Conservation (phyloP, 75 land plant genomes). For the Larix kaempferi region DNA sequence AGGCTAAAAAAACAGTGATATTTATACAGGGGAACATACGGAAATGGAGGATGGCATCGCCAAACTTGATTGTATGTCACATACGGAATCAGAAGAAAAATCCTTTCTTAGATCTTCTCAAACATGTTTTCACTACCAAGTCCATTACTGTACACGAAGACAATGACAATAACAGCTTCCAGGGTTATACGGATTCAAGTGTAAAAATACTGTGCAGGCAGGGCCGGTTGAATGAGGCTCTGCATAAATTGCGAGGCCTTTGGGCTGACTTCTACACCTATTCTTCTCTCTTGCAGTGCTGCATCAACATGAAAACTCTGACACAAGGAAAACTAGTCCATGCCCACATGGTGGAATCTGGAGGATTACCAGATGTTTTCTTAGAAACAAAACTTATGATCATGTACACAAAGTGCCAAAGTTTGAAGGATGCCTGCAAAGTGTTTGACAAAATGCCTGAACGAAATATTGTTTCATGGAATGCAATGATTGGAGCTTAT, state of each 20-base stretch:
- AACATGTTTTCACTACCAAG: too few species aligned
- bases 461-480: slow-evolving; percentile 27
- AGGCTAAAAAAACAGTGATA: too few species aligned
- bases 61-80: too few species aligned
- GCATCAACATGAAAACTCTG: slow-evolving; percentile 1
- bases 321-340: slow-evolving; percentile 15
- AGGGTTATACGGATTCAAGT: too few species aligned
- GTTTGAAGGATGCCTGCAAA: slow-evolving; percentile 6
- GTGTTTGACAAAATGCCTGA: slow-evolving; percentile 16
- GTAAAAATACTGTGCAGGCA: slow-evolving; percentile 2
- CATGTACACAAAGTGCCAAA: slow-evolving; percentile 18
- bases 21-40: too few species aligned
- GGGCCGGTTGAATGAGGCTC: background rate
- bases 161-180: too few species aligned
- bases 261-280: background rate
- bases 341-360: background rate
- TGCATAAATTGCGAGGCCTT: background rate
- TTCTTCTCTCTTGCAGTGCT: slow-evolving; percentile 10
- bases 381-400: slow-evolving; percentile 20
- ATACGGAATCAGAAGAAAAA: too few species aligned
- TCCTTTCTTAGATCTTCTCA: too few species aligned
- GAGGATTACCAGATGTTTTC: slow-evolving; percentile 5
- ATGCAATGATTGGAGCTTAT: slow-evolving; percentile 16
- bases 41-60: too few species aligned
- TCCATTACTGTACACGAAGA: too few species aligned